Base-by-base conservation (phyloP, 2,329 filamentous ascomycete species). In the Talaromyces sp. region DNA sequence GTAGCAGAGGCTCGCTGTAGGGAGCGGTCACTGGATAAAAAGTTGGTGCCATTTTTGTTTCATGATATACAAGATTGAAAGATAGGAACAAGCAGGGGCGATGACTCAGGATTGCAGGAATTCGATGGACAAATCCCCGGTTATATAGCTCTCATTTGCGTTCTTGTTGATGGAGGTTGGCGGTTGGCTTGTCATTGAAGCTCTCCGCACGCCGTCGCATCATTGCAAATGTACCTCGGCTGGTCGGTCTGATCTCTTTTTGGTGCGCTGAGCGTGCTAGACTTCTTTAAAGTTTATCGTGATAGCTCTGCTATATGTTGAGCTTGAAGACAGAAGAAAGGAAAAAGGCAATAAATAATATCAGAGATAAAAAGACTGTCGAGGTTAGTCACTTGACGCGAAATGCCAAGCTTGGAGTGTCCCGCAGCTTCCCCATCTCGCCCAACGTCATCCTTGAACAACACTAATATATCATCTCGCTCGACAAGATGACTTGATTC, bases 1-100 rank as follows among this genome's bases (percentile, higher is more conserved):
- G 77, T 64, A 85, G 80, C 33, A 80, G 68, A 4, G 78, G 77
- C 61, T 79, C 77, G 57, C 75, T 77, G 69, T 77, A 80, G 19
- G 77, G 77, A 37, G 75, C 75, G 43, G 72, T 74, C 57, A 73
- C 71, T 9, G 71, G 69, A 47, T 49, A 25, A 25, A 47, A 54
- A 49, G 35, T 35, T 15, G 41, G 63, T 45, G 59, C 11, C 59
- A 61, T 61, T 50, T 61, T 45, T 19, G 31, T 31, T 59, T 43
- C 37, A 39, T 56, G 52, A 56, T 13, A 22, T 39, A 22, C 19
- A 39, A 22, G 15, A 56, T 17, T 9, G n/a, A 17, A 22, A 2
- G 5, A 33, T 11, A 7, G 19, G 6, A 52, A 3, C 27, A 19
- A 10, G 8, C 27, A 33, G 9, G n/a, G 31, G 6, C 6, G 13